A percentile compares a stretch with the other conserved stretches of the same genome.
Conservation (phyloP, 2,329 filamentous ascomycete species). For the Penicillium glabrum region DNA sequence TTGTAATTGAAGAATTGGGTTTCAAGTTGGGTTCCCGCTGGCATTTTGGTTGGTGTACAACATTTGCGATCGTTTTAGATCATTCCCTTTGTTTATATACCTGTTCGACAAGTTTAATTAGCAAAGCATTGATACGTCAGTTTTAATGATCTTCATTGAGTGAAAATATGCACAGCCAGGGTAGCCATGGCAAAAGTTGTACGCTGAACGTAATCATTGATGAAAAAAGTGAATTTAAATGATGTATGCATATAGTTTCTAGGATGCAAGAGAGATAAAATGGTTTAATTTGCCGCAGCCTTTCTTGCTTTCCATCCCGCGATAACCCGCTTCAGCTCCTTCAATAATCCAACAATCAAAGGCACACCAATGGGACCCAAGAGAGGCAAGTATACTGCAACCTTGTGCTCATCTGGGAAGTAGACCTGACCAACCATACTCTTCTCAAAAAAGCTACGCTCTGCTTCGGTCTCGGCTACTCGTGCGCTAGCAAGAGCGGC, state of each 20-base stretch:
- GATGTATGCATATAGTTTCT: neutral
- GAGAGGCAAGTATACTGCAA: slow-evolving; percentile 91
- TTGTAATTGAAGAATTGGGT: too few relatives aligned
- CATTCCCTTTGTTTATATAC: slow-evolving; percentile 2
- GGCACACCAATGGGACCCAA: slow-evolving; percentile 90
- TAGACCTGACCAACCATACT: slow-evolving; percentile 99
- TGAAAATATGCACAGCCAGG: neutral
- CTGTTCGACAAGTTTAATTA: neutral
- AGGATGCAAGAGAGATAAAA: neutral
- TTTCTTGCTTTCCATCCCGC: slow-evolving; percentile 31
- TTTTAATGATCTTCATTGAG: neutral
- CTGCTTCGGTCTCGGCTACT: slow-evolving; percentile 82
- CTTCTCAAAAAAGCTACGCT: slow-evolving; percentile 96
- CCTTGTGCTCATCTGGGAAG: slow-evolving; percentile 97
- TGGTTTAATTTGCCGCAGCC: neutral
- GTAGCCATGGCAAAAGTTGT: neutral
- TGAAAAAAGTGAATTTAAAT: neutral
- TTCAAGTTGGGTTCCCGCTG: neutral
- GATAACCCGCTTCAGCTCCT: slow-evolving; percentile 67
- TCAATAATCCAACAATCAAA: slow-evolving; percentile 76
- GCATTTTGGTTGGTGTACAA: neutral
- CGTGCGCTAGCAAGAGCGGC: slow-evolving; percentile 75
- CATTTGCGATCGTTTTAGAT: neutral
- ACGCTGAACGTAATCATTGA: neutral
- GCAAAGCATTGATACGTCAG: neutral